Base-by-base conservation (phyloP, 2,329 filamentous ascomycete genomes). In the Penicillium brasilianum region DNA sequence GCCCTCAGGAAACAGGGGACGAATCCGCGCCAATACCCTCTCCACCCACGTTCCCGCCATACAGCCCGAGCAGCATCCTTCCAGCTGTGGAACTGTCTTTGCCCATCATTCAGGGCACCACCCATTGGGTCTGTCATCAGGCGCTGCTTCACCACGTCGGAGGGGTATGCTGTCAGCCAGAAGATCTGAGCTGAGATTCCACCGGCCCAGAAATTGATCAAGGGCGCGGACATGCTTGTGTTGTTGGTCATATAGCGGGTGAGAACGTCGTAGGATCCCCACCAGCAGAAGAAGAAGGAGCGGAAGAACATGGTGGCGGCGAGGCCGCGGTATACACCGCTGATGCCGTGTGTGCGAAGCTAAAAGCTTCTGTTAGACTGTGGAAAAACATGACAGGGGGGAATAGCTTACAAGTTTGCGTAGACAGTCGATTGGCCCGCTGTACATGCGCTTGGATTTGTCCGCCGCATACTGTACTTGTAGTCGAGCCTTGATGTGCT, bases 261-360 rank as follows among this genome's bases (percentile, higher is more conserved):
- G 68, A 98, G 85, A 32, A 97, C 69, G 71, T 97, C 94, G 81
- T 99, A 99, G 62, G 88, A 90, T n/a, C 89, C 88, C 95, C 95
- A 99, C 93, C 93, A 98, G 81, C 90, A 95, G 84, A 97, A 97
- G 83, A 99, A 99, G 80, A 94, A 96, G 14, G 88, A 87, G 18
- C 95, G 87, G 81, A 98, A 98, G 51, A 98, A 78, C 52, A 98
- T 81, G 0, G 95, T 98, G 1, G 95, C 91, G 39, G 79, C 82
- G 13, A 99, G 84, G 0, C 95, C 95, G 74, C 92, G 93, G 77
- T 94, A 99, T 8, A 99, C 77, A 37, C 94, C 95, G 22, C 78
- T 74, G 2, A 97, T 71, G 49, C 95, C 94, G 75, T 98, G 92
- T 54, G 75, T 71, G 28, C 75, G 74, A 52, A 83, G 72, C 80